Base-by-base conservation (phyloP, 768 basidiomycete genomes). In the Hygrophorus russula region DNA sequence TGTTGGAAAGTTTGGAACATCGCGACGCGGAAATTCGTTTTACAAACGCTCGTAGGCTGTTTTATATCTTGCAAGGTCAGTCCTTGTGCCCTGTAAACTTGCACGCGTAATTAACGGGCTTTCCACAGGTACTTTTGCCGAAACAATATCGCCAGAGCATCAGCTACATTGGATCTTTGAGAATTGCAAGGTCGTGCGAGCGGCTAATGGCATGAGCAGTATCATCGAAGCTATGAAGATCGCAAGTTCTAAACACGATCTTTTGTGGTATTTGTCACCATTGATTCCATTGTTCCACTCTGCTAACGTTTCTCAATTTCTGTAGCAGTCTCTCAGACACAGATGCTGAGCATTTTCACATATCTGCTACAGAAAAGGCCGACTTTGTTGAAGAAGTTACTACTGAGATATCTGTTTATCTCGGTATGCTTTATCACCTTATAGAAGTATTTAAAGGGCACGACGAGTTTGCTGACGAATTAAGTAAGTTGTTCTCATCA, bases 81-180 rank as follows among this genome's bases (percentile, higher is more conserved):
- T 51, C 7, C 19, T 19, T 2, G 33, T 20, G 40, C 32, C 27
- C n/a, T n/a, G 6, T 36, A 5, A 42, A 51, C 15, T 5, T 19
- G 27, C 19, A 28, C 48, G 24, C 24, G 28, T 42, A 34, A 47
- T 13, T 10, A 41, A 47, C 19, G 24, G 12, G 47, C 31, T 14
- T 27, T 38, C 17, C 17, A 32, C 42, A 93, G 91, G 91, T 29
- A 85, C 87, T 4, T 96, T 94, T 55, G 83, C 80, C 3, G 92
- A 96, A 59, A 89, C 91, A 0, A 76, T 77, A 8, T 90, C 90
- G 15, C 86, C 91, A 0, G 91, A 98, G 56, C 83, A 94, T 58
- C 94, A 99, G 58, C 66, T 98, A 31, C 88, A 92, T 50, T 92
- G 91, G 82, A 86, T 99, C 53, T 84, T 93, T 47, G 84, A 94